Percentiles rank a stretch among this genome's conserved stretches.
phyloP scores from a whole-genome alignment of 805 yeast species.

The Saccharomycopsis oosterbeekiorum region DNA sequence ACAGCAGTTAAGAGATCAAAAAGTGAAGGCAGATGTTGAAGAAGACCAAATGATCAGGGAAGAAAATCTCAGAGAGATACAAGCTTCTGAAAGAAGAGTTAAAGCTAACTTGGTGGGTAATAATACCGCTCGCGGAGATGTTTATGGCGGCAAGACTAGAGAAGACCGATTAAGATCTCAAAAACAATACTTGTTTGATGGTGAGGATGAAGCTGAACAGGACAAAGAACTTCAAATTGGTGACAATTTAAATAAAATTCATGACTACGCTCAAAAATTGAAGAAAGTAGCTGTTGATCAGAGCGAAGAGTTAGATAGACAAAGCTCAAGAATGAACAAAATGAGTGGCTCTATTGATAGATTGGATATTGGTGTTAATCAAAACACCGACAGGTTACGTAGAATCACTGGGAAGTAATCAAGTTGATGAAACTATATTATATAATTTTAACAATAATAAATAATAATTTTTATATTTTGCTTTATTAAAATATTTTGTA shows the following conservation, averaged over 20 bases:
- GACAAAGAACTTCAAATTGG: conserved; percentile 85
- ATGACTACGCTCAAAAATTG: conserved; percentile 56
- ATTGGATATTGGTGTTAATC: conserved; percentile 73
- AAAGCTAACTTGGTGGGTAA: conserved; percentile 45
- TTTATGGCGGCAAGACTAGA: conserved; percentile 26
- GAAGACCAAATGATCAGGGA: conserved; percentile 56
- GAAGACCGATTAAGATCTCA: conserved; percentile 39
- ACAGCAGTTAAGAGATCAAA: conserved; percentile 62
- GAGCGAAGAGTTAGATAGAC: conserved; percentile 69
- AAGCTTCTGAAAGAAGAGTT: conserved; percentile 59
- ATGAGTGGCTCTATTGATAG: conserved; percentile 80
- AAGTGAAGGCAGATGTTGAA: conserved; percentile 49
- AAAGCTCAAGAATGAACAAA: conserved; percentile 60
- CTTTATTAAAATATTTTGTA: too few species aligned
- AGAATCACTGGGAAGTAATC: conserved; percentile 8
- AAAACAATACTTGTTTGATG: conserved; percentile 59
- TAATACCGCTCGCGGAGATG: conserved; percentile 25
- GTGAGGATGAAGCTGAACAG: conserved; percentile 87
- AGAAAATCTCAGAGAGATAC: conserved; percentile 46
- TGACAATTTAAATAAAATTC: conserved; percentile 70
- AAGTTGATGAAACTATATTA: neutral
- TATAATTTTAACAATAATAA: neutral
- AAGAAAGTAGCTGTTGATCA: conserved; percentile 63
- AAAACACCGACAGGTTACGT: conserved; percentile 31
- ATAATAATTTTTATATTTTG: too few species aligned